Percentiles rank a stretch among this genome's conserved stretches.
phyloP scores from a whole-genome alignment of 75 land plant genomes.

The Adiantum capillusveneris region DNA sequence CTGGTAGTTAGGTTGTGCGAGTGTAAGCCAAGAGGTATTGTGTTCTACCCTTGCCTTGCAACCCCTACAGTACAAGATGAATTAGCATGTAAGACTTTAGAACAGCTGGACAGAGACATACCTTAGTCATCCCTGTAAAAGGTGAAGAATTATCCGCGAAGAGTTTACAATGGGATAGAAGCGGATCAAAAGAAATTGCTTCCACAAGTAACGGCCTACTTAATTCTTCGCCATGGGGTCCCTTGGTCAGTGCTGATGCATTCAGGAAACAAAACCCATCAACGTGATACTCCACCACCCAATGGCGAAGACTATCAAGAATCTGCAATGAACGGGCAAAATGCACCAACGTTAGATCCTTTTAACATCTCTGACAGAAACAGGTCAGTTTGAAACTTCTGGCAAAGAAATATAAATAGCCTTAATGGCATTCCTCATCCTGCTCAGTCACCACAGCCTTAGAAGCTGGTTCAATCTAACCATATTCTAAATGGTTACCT shows the following conservation, averaged over 20 bases:
- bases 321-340: constrained; percentile 24
- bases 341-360: background rate
- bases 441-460: too few relatives aligned
- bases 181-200: constrained; percentile 81
- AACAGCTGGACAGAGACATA: too few relatives aligned
- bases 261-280: constrained; percentile 88
- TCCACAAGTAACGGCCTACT: constrained; percentile 80
- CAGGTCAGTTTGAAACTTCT: too few relatives aligned
- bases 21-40: too few relatives aligned
- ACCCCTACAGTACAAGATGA: too few relatives aligned
- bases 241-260: constrained; percentile 57
- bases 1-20: too few relatives aligned
- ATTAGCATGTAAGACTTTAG: too few relatives aligned
- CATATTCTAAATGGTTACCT: too few relatives aligned
- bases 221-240: constrained; percentile 48
- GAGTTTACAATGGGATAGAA: constrained; percentile 64
- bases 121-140: constrained; percentile 28
- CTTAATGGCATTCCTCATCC: too few relatives aligned
- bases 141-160: constrained; percentile 77
- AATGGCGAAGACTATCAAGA: constrained; percentile 76
- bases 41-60: too few relatives aligned
- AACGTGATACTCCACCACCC: constrained; percentile 84
- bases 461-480: too few relatives aligned
- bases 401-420: too few relatives aligned
- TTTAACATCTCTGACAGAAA: background rate